Base-by-base conservation (phyloP, 129 eudicot species). In the Centella asiatica region DNA sequence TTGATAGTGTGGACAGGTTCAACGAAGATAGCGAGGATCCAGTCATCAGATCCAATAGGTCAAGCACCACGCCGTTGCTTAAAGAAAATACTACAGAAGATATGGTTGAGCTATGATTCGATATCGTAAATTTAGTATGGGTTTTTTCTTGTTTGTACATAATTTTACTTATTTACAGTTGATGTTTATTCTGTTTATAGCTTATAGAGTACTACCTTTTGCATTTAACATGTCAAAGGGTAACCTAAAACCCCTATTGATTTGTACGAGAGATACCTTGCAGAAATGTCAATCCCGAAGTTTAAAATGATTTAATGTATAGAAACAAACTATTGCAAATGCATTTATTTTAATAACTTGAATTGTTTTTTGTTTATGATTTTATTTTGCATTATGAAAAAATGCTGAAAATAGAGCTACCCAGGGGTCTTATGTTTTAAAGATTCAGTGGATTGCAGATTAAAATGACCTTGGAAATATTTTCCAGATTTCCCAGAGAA, bases 51-150 rank as follows among this genome's bases (percentile, higher is more conserved):
- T 22, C 29, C n/a, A 27, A 39, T 15, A 24, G 27, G 36, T 22
- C 63, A 20, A 57, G n/a, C 46, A 34, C 46, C 46, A 53, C 27
- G 1, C 59, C 63, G 1, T 20, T 57, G 63, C 63, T 57, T 20
- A 22, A 34, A 34, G 63, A 57, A 57, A 40, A 33, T 23, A 57
- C 63, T 33, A 34, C 28, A 33, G 47, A 57, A 19, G 6, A 27
- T 1, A 57, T 3, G 29, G 45, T 4, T 1, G 63, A 12, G n/a
- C 45, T 34, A 57, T 57, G 34, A 28, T 57, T 57, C 26, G 1
- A 23, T 17, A 57, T 33, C 32, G 2, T 24, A 0, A 53, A 14
- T 51, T 20, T 26, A 4, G 15, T 25, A 50, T 50, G 57, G 20
- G 9, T 9, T 14, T 8, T 0, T 24, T 23, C 57, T 23, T 25